Evolutionary conservation across 208 protist genomes (phyloP).

Genomic region (Leishmania amazonensis): DNA sequence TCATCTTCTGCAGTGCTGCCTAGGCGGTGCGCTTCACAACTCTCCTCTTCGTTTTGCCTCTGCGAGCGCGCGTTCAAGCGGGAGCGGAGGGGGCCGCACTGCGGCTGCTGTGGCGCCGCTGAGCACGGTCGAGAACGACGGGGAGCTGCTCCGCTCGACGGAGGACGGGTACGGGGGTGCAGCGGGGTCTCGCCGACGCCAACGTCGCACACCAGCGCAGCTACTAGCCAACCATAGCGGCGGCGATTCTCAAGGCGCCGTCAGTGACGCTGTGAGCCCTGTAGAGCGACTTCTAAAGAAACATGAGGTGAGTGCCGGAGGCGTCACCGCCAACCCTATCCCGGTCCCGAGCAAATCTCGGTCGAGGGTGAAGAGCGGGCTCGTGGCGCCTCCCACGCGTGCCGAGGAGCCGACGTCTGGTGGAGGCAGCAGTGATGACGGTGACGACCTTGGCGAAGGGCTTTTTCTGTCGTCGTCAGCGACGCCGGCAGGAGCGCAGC

Average conservation of each 20-base stretch:
- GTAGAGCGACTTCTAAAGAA: constrained; percentile 23
- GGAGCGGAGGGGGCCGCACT: neutral
- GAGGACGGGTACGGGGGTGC: neutral
- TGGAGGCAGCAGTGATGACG: neutral
- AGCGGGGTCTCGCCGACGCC: neutral
- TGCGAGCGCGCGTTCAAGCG: neutral
- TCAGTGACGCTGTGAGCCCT: neutral
- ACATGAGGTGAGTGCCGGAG: constrained; percentile 4
- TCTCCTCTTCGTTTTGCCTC: constrained; percentile 16
- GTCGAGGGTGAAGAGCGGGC: constrained; percentile 1
- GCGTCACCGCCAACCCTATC: neutral
- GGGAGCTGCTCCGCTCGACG: neutral
- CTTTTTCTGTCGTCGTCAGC: neutral
- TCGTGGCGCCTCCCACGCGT: constrained; percentile 13
- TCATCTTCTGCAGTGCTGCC: constrained; percentile 14
- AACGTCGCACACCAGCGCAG: constrained; percentile 18
- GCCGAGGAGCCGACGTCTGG: constrained; percentile 1
- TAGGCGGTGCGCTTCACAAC: constrained; percentile 9
- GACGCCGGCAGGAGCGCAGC: neutral
- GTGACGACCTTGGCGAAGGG: neutral
- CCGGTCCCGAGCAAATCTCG: neutral
- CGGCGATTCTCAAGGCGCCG: neutral
- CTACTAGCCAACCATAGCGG: neutral
- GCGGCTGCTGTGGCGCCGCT: neutral
- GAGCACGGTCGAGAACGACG: neutral